Evolutionary conservation across 2,329 filamentous ascomycete genomes (phyloP), one percentile per base, ranked within the genome.

Genomic region (Colletotrichum camelliae): DNA sequence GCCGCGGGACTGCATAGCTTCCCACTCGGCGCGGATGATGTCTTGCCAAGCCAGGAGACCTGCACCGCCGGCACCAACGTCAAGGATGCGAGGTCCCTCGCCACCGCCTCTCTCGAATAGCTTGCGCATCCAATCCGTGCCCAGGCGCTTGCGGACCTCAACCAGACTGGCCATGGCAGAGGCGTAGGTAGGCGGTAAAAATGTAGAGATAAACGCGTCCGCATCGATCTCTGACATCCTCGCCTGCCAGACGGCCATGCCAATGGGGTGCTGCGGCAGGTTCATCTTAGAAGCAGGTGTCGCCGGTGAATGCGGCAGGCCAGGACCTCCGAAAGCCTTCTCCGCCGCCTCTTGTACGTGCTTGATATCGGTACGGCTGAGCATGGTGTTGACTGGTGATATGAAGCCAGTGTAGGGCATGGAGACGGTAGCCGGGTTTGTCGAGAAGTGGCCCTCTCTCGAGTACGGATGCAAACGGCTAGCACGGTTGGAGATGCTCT

Each of bases 1-100:
- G 1, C 87, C 87, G 37, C 87, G 85, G 5, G 92, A 89, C 31
- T 82, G 90, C 85, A 96, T 90, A 1, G 93, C 82, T 69, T 94
- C 92, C 93, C 94, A 98, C 82, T 98, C 96, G 0, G 96, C 94
- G 77, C 92, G 89, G 16, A 97, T 80, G 12, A 98, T 88, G 78
- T 96, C 93, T 70, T 95, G 88, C 92, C 94, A 96, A 7, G 95
- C 95, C 6, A 94, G 85, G 39, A 95, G 85, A 12, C 91, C 94
- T 18, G 93, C 94, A 15, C 95, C 95, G 21, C 91, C 94, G 27
- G 91, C 91, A 9, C 95, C 95, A 6, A 92, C 93, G 81, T 97
- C 95, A 6, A 97, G 87, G 8, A 97, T 88, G 35, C 91, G 90
- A 21, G 94, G 88, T 2, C 90, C 88, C 58, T 87, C 84, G 31